Conservation (phyloP, 2,329 filamentous ascomycete species). For the Neonectria magnoliae region DNA sequence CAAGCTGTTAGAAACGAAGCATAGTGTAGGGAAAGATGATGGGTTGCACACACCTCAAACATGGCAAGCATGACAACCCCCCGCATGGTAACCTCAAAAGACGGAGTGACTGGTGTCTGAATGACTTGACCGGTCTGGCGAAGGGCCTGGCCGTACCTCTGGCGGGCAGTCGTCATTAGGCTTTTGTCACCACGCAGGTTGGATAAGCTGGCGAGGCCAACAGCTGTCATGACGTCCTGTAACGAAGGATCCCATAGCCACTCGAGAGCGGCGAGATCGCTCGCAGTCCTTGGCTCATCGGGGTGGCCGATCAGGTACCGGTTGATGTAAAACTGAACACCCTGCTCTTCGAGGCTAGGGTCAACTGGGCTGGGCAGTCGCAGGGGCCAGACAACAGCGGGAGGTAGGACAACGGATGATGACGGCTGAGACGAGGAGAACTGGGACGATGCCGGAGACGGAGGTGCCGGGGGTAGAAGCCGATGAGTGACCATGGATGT, state of each 20-base stretch:
- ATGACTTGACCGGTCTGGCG: conserved; percentile 57
- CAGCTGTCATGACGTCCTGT: conserved; percentile 63
- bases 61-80: conserved; percentile 67
- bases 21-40: neutral
- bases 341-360: conserved; percentile 57
- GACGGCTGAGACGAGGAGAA: conserved; percentile 9
- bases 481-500: conserved; percentile 25
- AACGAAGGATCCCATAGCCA: conserved; percentile 54
- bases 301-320: conserved; percentile 62
- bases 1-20: conserved; percentile 29
- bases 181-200: conserved; percentile 60
- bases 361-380: conserved; percentile 47
- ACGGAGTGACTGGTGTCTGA: conserved; percentile 44
- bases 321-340: conserved; percentile 61
- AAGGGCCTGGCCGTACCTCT: conserved; percentile 65
- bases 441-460: conserved; percentile 28
- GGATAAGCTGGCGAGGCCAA: conserved; percentile 67
- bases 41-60: conserved; percentile 62
- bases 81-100: conserved; percentile 58
- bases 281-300: conserved; percentile 55
- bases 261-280: conserved; percentile 49
- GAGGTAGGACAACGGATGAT: neutral
- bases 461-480: conserved; percentile 29
- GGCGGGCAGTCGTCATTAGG: conserved; percentile 58
- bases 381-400: conserved; percentile 16